Evolutionary conservation across 352 stramenopile genomes (phyloP), one percentile per base, ranked within the genome.

Genomic region (Phytophthora pinifolia): DNA sequence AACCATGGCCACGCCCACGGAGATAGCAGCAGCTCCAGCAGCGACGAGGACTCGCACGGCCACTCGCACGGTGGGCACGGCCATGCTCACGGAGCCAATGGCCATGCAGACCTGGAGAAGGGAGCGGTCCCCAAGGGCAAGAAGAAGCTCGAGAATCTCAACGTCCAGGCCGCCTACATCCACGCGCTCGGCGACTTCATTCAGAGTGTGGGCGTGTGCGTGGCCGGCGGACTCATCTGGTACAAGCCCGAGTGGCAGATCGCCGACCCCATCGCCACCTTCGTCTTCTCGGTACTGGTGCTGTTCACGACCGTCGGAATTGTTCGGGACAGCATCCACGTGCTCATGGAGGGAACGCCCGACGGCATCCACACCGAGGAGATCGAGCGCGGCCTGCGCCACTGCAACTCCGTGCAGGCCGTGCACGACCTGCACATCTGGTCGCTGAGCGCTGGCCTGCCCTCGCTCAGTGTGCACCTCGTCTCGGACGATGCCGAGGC

Each of bases 401-500:
- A 39, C 25, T 86, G 98, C 47, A 46, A 72, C 15, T 85, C 89
- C 2, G 94, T 99, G 4, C 61, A 80, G 8, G 83, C 97, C 50
- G 89, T 98, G 12, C 97, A 99, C 74, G 94, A 99, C 70, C 73
- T 99, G 53, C 97, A 99, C 78, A 97, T 99, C 53, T 99, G 97
- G 97, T 96, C 76, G 46, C 89, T 99, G 44, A 98, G 88, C 22
- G 83, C 96, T 9, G 94, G 94, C 0, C 60, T 92, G 29, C 78
- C 79, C 9, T 88, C 87, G 17, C 73, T 99, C 22, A 98, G 87
- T 49, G 95, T 98, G 18, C 97, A 99, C 69, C 67, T 98, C 44
- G 61, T 90, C 25, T 88, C 74, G 31, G 70, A 82, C 27, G 70
- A 91, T 31, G 66, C 76, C 4, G 81, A 92, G 49, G 70, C 73